These are phyloP conservation scores for Alternaria alternata DNA, from an alignment of 2,329 filamentous ascomycete species.

Conservation along the genomic window DNA sequence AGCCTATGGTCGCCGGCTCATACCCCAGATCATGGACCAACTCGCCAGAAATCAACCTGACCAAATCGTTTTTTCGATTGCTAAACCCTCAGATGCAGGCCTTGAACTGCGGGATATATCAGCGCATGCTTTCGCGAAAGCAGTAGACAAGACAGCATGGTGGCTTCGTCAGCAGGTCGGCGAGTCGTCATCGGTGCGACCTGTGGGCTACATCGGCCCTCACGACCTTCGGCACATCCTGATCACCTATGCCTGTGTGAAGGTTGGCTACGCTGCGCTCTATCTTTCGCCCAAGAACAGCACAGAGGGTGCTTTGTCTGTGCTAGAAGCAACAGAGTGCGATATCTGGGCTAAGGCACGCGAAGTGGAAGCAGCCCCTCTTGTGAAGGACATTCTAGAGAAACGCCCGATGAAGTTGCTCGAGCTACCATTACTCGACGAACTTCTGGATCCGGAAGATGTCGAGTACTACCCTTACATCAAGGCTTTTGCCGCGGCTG, in stretches of 20 bases:
- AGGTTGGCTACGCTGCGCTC: constrained; percentile 48
- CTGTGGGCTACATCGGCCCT: constrained; percentile 38
- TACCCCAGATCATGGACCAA: constrained; percentile 35
- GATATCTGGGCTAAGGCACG: constrained; percentile 24
- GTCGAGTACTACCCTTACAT: constrained; percentile 20
- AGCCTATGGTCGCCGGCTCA: constrained; percentile 26
- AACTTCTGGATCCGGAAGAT: constrained; percentile 22
- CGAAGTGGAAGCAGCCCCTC: constrained; percentile 9
- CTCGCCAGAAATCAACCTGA: constrained; percentile 28
- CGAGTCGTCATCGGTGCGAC: constrained; percentile 22
- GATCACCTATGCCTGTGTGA: constrained; percentile 49
- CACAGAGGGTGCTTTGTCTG: constrained; percentile 28
- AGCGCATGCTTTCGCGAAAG: constrained; percentile 40
- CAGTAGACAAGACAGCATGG: constrained; percentile 46
- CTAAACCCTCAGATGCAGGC: constrained; percentile 10
- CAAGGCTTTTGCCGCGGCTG: constrained; percentile 32
- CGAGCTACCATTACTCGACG: constrained; percentile 22
- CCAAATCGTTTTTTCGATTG: constrained; percentile 28
- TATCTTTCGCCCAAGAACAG: constrained; percentile 34
- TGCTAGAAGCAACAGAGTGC: constrained; percentile 29
- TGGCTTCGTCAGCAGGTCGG: constrained; percentile 39
- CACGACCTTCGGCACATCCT: constrained; percentile 52
- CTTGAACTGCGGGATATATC: constrained; percentile 33
- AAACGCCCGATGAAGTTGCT: constrained; percentile 21
- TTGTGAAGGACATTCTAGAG: constrained; percentile 20